Percentiles rank a stretch among this genome's conserved stretches.
Conservation (phyloP, 306 rosid genomes). For the Biancaea sappan region DNA sequence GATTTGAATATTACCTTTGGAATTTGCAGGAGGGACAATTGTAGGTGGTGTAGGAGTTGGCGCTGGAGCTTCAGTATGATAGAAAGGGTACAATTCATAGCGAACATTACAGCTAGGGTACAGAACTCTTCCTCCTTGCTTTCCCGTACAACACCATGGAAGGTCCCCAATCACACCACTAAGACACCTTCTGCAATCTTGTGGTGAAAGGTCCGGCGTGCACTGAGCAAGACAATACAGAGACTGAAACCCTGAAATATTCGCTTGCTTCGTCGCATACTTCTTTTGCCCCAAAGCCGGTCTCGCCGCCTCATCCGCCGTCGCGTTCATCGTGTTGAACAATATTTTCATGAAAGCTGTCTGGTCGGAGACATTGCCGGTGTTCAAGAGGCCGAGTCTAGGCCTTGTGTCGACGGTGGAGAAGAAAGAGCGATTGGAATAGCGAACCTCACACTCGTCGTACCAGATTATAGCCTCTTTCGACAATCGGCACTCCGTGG, state of each 20-base stretch:
- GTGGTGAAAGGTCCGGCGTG: conserved; percentile 29
- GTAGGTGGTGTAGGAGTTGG: conserved; percentile 12
- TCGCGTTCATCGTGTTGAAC: conserved; percentile 23
- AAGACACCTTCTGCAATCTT: conserved; percentile 33
- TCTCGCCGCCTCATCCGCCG: conserved; percentile 28
- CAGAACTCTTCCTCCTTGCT: conserved; percentile 33
- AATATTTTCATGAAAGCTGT: conserved; percentile 10
- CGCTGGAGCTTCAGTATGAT: neutral
- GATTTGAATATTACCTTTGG: conserved; percentile 24
- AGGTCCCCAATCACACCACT: neutral
- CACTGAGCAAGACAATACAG: conserved; percentile 39
- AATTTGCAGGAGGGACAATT: conserved; percentile 26
- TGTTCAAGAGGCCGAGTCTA: neutral
- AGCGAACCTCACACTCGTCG: conserved; percentile 40
- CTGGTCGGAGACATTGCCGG: conserved; percentile 16
- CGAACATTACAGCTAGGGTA: conserved; percentile 30
- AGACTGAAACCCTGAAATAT: conserved; percentile 23
- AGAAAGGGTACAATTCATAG: conserved; percentile 40
- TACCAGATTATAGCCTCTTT: conserved; percentile 32
- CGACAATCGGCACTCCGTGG: neutral
- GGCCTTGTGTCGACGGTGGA: conserved; percentile 19
- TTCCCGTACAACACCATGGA: conserved; percentile 33
- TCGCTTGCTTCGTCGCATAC: conserved; percentile 22
- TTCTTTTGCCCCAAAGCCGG: conserved; percentile 10
- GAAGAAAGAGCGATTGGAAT: conserved; percentile 29